Conservation (phyloP, 768 basidiomycete species). For the Coprinellus micaceus region DNA sequence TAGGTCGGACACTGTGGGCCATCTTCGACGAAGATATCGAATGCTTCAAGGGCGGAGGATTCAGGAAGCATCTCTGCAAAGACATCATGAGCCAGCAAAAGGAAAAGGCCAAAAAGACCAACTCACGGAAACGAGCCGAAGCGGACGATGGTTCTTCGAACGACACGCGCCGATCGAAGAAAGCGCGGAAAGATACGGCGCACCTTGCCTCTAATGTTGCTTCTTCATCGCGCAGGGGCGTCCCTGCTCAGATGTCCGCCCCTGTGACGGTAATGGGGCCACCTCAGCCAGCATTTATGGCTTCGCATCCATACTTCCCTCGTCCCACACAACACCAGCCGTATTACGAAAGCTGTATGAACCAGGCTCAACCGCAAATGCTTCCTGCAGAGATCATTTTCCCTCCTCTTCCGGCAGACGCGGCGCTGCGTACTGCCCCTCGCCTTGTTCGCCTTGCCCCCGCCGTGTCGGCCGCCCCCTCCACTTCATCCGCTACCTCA, state of each 20-base stretch:
- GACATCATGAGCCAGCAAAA: constrained; percentile 39
- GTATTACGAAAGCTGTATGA: constrained; percentile 60
- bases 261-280: constrained; percentile 13
- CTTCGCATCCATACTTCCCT: constrained; percentile 44
- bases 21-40: constrained; percentile 79
- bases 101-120: constrained; percentile 35
- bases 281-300: constrained; percentile 23
- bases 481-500: constrained; percentile 24
- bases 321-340: constrained; percentile 69
- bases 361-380: constrained; percentile 34
- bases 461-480: too few species aligned
- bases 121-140: constrained; percentile 34
- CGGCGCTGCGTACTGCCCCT: constrained; percentile 27
- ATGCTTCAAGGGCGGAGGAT: constrained; percentile 83
- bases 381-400: constrained; percentile 64
- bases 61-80: constrained; percentile 59
- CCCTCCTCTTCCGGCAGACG: constrained; percentile 60
- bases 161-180: constrained; percentile 45
- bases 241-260: neutral
- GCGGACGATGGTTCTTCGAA: constrained; percentile 29
- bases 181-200: constrained; percentile 45
- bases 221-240: neutral
- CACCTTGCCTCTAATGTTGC: constrained; percentile 19
- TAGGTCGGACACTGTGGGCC: constrained; percentile 85
- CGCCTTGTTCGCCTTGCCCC: constrained; percentile 10